Base-by-base conservation (phyloP, 768 basidiomycete species). In the Tremella fuciformis region DNA sequence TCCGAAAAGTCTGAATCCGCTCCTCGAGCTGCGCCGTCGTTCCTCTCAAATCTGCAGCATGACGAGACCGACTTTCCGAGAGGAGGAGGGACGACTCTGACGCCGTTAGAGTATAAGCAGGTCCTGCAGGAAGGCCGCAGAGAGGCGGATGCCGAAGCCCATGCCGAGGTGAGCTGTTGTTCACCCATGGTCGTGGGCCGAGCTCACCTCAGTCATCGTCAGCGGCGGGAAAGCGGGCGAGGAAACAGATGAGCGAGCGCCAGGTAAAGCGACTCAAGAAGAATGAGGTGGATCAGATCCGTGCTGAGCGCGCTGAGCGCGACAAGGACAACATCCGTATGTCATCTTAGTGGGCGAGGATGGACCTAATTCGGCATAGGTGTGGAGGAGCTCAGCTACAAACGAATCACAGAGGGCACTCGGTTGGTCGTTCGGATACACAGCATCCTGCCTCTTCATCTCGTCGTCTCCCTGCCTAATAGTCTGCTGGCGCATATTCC, bases 401-500 rank as follows among this genome's bases (percentile, higher is more conserved):
- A 46, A 90, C 85, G 91, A 65, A 79, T 96, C 13, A 78, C 81
- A 44, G 79, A 85, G 37, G 93, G 92, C 38, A 92, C 91, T 83
- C 91, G 86, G 72, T 82, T 97, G 19, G 80, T 98, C 37, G 87
- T 86, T n/a, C 88, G 91, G 78, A 83, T 99, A 52, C 82, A 89
- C 65, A 83, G 87, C 24, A 83, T 98, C 53, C 85, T 90, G 61
- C 89, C 93, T 11, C 84, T 99, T 37, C 88, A 90, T 46, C 82
- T 99, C 59, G 83, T 98, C 58, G 81, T 98, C 25, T 97, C 94
- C 16, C 82, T 99, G n/a, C 94, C 96, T 16, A 89, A 93, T 68
- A 93, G 97, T 78, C 84, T 99, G 39, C 83, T 89, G 65, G 96
- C 84, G 8, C 91, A 99, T 77, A 82, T 98, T 34, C 93, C 94